Base-by-base conservation (phyloP, 192 early-diverging fungal species). In the Paraglomus occultum region DNA sequence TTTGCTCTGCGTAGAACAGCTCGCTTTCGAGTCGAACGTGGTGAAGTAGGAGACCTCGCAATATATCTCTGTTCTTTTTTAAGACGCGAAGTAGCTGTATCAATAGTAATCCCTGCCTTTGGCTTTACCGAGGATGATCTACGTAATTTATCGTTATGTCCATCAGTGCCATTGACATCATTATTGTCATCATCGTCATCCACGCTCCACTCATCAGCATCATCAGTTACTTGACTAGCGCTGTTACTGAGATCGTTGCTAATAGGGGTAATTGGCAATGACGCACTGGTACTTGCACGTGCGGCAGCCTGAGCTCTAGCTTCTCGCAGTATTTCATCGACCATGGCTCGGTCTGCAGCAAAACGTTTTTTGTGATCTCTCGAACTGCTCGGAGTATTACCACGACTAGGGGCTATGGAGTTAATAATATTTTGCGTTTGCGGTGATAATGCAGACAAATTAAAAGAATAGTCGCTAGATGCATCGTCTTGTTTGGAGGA, bases 371-470 rank as follows among this genome's bases (percentile, higher is more conserved):
- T 64, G 46, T 50, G 46, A 17, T 49, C 49, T 11, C 23, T 22
- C 39, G 22, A 15, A 60, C 38, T 23, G 6, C 3, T 64, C 12
- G 14, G 20, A 38, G 15, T 31, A 31, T 31, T 14, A 23, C 20
- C 23, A 49, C 10, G 46, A 47, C 31, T 31, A 31, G 31, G 31
- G 1, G 31, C 3, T 31, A 64, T 64, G n/a, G 62, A 64, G 11
- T 64, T 46, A 7, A 64, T 64, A 46, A 64, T 44, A 15, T 49
- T 64, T 64, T 64, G 62, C 8, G 62, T 64, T 64, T 64, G 45
- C 8, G 45, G 2, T 8, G 62, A 49, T 64, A 64, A 23, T 31
- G 31, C 31, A 31, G 31, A 31, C 31, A 31, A 31, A 31, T 31
- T 3, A 31, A 31, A 31, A 31, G 31, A 31, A 31, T 31, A 31